Evolutionary conservation across 306 rosid species (phyloP).

Genomic region (Gynostemma pentaphyllum): DNA sequence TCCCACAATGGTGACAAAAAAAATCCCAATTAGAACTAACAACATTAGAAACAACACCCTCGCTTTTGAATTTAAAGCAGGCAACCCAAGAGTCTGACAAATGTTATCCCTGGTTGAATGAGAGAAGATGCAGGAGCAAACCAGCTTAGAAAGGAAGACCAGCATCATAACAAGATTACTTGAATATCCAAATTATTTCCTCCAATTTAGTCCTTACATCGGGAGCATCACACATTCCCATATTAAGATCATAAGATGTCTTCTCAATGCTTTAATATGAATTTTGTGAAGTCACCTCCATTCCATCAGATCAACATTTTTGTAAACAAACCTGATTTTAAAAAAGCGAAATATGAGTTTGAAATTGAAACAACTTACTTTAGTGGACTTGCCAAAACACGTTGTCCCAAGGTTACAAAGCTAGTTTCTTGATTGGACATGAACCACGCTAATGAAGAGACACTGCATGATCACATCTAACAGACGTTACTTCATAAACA

Average conservation of each 20-base stretch:
- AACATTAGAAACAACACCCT: no score
- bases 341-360: not conserved
- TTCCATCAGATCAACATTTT: not conserved
- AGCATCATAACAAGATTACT: not conserved
- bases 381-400: conserved; percentile 81
- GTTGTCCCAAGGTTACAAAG: conserved; percentile 95
- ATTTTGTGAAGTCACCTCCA: not conserved
- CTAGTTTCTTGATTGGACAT: conserved; percentile 99
- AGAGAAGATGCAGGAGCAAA: no score
- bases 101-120: no score
- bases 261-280: not conserved
- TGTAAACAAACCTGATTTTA: not conserved
- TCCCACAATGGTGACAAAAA: no score
- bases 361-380: conserved; percentile 48
- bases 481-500: conserved; percentile 16
- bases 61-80: no score
- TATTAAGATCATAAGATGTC: not conserved
- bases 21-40: no score
- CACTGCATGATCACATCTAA: conserved; percentile 48
- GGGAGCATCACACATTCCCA: not conserved
- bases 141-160: no score
- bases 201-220: not conserved
- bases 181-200: not conserved
- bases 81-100: no score
- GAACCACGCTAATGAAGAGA: conserved; percentile 95